Evolutionary conservation across 371 early-diverging fungal genomes (phyloP).

Genomic region (Apophysomyces sp.): DNA sequence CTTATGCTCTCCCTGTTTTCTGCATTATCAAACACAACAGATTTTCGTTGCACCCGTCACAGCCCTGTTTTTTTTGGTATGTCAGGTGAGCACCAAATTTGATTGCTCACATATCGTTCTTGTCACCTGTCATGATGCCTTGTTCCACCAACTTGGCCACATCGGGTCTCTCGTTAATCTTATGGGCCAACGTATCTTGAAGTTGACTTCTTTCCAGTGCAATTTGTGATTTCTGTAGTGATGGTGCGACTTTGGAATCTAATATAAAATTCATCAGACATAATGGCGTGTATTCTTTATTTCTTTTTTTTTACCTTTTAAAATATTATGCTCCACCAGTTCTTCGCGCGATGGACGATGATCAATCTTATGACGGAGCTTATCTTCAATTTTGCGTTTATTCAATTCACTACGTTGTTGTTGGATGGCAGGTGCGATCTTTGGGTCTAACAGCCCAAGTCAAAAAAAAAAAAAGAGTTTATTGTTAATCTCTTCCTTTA

Average conservation of each 20-base stretch:
- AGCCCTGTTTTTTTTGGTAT: not conserved
- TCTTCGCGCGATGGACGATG: conserved; percentile 69
- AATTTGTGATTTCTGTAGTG: conserved; percentile 43
- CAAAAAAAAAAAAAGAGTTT: no score
- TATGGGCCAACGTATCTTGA: conserved; percentile 56
- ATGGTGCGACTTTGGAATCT: conserved; percentile 53
- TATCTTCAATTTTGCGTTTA: conserved; percentile 64
- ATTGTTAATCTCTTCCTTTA: conserved; percentile 20
- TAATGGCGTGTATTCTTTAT: conserved; percentile 17
- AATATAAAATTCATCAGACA: not conserved
- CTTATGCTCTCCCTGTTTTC: not conserved
- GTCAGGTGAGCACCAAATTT: not conserved
- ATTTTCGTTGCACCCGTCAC: no score
- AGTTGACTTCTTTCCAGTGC: conserved; percentile 49
- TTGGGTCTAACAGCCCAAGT: no score
- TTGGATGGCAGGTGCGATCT: conserved; percentile 67
- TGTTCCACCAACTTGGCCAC: conserved; percentile 52
- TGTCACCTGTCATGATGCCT: conserved; percentile 50
- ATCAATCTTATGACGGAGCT: conserved; percentile 70
- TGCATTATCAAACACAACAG: not conserved
- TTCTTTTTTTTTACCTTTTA: conserved; percentile 45
- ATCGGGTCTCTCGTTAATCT: conserved; percentile 62
- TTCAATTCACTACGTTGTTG: conserved; percentile 50
- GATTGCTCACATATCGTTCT: not conserved
- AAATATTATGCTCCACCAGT: conserved; percentile 70